Conservation (phyloP, 192 early-diverging fungal species). For the Podila epigama region DNA sequence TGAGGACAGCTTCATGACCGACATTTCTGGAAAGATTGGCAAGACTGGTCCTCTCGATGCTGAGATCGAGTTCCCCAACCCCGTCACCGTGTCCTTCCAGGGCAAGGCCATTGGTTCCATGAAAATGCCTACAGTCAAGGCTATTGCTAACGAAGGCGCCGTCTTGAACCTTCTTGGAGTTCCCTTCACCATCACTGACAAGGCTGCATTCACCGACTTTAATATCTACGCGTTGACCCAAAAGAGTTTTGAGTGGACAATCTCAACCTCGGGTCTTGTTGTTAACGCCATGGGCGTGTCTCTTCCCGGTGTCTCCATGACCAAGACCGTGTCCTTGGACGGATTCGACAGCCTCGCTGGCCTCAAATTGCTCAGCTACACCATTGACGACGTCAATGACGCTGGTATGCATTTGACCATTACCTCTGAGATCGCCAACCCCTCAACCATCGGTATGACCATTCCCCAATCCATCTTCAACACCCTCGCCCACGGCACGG, state of each 20-base stretch:
- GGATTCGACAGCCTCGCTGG: slow-evolving; percentile 49
- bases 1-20: slow-evolving; percentile 32
- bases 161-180: slow-evolving; percentile 37
- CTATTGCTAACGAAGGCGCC: slow-evolving; percentile 47
- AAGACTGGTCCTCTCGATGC: slow-evolving; percentile 59
- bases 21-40: slow-evolving; percentile 52
- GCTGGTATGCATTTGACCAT: slow-evolving; percentile 41
- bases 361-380: slow-evolving; percentile 6
- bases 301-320: slow-evolving; percentile 47
- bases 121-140: slow-evolving; percentile 39
- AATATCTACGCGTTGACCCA: slow-evolving; percentile 49
- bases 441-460: slow-evolving; percentile 45
- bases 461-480: slow-evolving; percentile 39
- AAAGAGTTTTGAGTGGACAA: slow-evolving; percentile 51
- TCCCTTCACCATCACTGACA: slow-evolving; percentile 33
- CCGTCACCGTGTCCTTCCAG: slow-evolving; percentile 47
- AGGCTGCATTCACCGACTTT: slow-evolving; percentile 47
- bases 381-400: slow-evolving; percentile 15
- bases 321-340: slow-evolving; percentile 51
- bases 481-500: slow-evolving; percentile 6
- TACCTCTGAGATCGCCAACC: slow-evolving; percentile 26
- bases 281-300: slow-evolving; percentile 54
- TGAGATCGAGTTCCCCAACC: slow-evolving; percentile 50
- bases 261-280: slow-evolving; percentile 32
- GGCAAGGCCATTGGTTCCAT: slow-evolving; percentile 48